Percentiles rank a stretch among this genome's conserved stretches.
Evolutionary conservation across 805 yeast genomes (phyloP).

Genomic region (Dipodascopsis tothii): DNA sequence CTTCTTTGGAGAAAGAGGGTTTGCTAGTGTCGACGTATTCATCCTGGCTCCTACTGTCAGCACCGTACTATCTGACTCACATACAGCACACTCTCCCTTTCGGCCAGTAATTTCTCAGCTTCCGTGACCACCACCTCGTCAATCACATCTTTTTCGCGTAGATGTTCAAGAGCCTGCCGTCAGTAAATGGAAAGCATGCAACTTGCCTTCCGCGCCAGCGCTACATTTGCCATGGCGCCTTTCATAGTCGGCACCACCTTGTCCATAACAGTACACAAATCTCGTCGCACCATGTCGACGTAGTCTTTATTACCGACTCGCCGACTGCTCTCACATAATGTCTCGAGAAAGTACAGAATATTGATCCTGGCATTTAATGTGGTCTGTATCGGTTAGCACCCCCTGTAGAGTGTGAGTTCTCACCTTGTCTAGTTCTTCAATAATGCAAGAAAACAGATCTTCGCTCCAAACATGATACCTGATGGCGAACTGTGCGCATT

Average conservation of each 20-base stretch:
- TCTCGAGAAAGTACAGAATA: constrained; percentile 62
- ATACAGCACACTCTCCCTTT: constrained; percentile 12
- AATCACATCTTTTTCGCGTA: constrained; percentile 13
- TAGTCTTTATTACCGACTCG: constrained; percentile 27
- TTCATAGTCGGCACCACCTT: constrained; percentile 29
- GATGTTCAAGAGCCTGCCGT: constrained; percentile 14
- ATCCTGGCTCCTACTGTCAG: constrained; percentile 6
- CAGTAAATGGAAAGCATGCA: not conserved
- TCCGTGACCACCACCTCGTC: constrained; percentile 16
- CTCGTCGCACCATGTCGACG: constrained; percentile 28
- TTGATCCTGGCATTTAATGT: constrained; percentile 57
- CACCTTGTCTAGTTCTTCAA: constrained; percentile 46
- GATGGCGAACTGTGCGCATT: constrained; percentile 51
- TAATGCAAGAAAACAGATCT: constrained; percentile 58
- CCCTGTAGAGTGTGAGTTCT: too few relatives aligned
- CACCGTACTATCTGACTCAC: constrained; percentile 1
- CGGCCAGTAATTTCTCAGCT: constrained; percentile 11
- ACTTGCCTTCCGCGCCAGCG: constrained; percentile 14
- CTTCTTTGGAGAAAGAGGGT: constrained; percentile 36
- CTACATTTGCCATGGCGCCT: constrained; percentile 23
- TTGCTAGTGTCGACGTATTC: constrained; percentile 4
- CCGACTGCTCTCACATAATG: constrained; percentile 37
- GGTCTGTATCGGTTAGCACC: too few relatives aligned
- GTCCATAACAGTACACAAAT: constrained; percentile 27
- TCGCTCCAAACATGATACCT: constrained; percentile 51